phyloP scores from a whole-genome alignment of 768 basidiomycete species.

The Fomitopsis pulvina region DNA sequence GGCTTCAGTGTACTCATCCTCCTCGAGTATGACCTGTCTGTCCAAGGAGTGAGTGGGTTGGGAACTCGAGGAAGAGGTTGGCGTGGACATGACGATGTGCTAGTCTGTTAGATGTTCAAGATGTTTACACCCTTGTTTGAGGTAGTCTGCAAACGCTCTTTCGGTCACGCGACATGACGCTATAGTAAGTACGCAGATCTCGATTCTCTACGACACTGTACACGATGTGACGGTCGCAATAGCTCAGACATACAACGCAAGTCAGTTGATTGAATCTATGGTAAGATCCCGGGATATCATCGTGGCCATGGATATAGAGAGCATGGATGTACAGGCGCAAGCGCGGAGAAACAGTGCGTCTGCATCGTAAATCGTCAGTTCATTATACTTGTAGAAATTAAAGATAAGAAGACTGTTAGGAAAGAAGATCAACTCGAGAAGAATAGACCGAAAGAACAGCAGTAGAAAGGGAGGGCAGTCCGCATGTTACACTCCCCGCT shows the following conservation, averaged over 20 bases:
- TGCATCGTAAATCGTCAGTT: constrained; percentile 20
- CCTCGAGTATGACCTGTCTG: constrained; percentile 68
- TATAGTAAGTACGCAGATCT: too few relatives aligned
- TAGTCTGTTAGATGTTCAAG: too few relatives aligned
- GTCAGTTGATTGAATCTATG: not conserved
- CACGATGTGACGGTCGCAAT: not conserved
- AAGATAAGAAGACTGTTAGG: not conserved
- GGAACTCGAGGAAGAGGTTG: constrained; percentile 22
- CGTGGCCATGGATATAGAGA: constrained; percentile 17
- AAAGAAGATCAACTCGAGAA: not conserved
- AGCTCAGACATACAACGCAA: not conserved
- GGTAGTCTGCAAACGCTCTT: too few relatives aligned
- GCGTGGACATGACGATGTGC: constrained; percentile 9
- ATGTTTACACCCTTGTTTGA: too few relatives aligned
- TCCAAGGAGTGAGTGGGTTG: constrained; percentile 51
- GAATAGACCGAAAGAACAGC: not conserved
- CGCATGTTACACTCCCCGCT: constrained; percentile 3
- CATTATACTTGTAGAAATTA: constrained; percentile 17
- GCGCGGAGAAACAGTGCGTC: constrained; percentile 9
- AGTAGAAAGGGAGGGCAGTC: not conserved
- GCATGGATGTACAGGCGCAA: constrained; percentile 11
- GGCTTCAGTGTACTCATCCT: constrained; percentile 92
- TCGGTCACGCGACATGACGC: too few relatives aligned
- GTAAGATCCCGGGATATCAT: constrained; percentile 9
- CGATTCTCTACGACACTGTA: too few relatives aligned